A percentile compares a stretch with the other conserved stretches of the same genome.
These are phyloP conservation scores for Coprinopsis marcescibilis DNA, from an alignment of 768 basidiomycete species.

Conservation along the genomic window DNA sequence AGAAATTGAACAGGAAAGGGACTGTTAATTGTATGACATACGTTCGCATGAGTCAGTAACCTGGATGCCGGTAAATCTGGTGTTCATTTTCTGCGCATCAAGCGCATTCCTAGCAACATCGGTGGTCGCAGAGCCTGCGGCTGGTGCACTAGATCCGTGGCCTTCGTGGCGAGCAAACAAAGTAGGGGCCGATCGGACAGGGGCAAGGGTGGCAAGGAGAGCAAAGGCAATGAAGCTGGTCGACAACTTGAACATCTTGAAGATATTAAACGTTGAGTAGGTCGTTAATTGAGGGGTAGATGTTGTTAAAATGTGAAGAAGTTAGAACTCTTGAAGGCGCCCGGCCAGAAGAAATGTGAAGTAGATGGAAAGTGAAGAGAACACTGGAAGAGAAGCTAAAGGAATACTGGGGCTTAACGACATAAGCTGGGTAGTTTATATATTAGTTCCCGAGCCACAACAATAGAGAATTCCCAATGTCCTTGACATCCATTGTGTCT, in stretches of 20 bases:
- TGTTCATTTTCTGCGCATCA: conserved; percentile 45
- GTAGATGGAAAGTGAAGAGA: conserved; percentile 9
- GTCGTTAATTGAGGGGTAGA: conserved; percentile 3
- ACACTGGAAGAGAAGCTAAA: too few species aligned
- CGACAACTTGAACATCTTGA: conserved; percentile 15
- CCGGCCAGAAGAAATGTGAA: conserved; percentile 17
- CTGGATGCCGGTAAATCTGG: conserved; percentile 39
- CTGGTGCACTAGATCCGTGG: conserved; percentile 18
- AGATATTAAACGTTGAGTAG: conserved; percentile 7
- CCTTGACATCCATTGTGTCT: too few species aligned
- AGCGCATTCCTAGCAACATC: conserved; percentile 39
- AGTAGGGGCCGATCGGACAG: conserved; percentile 31
- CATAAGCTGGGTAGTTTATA: too few species aligned
- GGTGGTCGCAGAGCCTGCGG: conserved; percentile 7
- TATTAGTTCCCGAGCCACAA: too few species aligned
- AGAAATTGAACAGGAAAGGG: neutral
- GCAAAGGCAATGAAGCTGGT: conserved; percentile 9
- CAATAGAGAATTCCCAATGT: too few species aligned
- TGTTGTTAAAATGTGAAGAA: conserved; percentile 13
- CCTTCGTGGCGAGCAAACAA: conserved; percentile 22
- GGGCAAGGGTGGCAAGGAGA: conserved; percentile 22
- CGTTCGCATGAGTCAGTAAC: conserved; percentile 42
- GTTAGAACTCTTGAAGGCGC: conserved; percentile 21
- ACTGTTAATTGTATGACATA: conserved; percentile 18
- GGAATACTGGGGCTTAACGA: too few species aligned